These are phyloP conservation scores for Blepharisma japonicum DNA, from an alignment of 73 alveolate species.

Conservation along the genomic window DNA sequence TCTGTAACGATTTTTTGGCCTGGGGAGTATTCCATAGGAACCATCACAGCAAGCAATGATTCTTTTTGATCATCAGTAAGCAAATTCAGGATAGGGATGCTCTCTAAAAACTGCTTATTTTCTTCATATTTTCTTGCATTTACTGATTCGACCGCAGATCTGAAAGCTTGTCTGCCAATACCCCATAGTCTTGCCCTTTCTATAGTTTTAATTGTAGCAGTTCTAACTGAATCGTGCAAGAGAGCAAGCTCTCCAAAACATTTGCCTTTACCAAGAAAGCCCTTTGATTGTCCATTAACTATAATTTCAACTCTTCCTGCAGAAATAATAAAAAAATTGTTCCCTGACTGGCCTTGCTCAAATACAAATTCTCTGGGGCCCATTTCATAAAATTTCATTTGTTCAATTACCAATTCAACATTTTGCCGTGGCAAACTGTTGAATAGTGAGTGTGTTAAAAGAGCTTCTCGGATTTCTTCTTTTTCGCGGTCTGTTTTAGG, in stretches of 20 bases:
- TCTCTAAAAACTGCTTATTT: constrained; percentile 17
- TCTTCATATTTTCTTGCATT: constrained; percentile 32
- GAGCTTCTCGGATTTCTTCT: not conserved
- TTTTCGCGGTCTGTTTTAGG: not conserved
- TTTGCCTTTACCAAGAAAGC: constrained; percentile 50
- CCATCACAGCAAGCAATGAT: constrained; percentile 22
- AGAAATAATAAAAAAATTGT: constrained; percentile 5
- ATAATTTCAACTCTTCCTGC: constrained; percentile 25
- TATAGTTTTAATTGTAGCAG: constrained; percentile 78
- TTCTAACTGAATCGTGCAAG: constrained; percentile 82
- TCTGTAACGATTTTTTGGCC: constrained; percentile 52
- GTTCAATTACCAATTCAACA: not conserved
- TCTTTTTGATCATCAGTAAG: constrained; percentile 18
- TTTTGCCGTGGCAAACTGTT: constrained; percentile 1
- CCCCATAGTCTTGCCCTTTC: constrained; percentile 77
- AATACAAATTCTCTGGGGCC: constrained; percentile 15
- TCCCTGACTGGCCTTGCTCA: constrained; percentile 9
- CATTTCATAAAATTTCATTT: not conserved
- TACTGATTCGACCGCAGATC: constrained; percentile 34
- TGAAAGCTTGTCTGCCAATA: constrained; percentile 81
- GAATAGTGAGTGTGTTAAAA: constrained; percentile 19
- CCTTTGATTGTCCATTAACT: constrained; percentile 14
- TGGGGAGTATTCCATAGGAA: constrained; percentile 37
- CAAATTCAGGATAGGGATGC: not conserved
- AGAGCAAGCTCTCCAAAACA: constrained; percentile 95